Conservation (phyloP, 1,139 yeast genomes). For the Protomyces inundatus region DNA sequence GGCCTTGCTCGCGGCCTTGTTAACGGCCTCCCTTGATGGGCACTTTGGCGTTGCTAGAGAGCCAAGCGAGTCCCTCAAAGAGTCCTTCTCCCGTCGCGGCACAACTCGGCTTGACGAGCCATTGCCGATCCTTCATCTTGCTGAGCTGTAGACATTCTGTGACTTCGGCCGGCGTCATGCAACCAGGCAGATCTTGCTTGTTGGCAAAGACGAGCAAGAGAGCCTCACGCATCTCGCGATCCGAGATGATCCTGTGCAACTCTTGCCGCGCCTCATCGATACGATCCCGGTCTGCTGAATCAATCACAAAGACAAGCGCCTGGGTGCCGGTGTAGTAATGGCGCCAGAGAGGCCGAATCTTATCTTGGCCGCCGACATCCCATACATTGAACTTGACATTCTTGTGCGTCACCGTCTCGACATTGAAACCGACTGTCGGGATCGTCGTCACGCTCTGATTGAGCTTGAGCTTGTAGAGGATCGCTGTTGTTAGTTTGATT, state of each 20-base stretch:
- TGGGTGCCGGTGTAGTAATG: conserved; percentile 92
- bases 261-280: conserved; percentile 75
- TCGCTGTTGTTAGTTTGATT: conserved; percentile 38
- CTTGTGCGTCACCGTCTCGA: conserved; percentile 83
- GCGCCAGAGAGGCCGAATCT: conserved; percentile 88
- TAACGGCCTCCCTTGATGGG: conserved; percentile 13
- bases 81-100: conserved; percentile 90
- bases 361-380: conserved; percentile 96
- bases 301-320: conserved; percentile 89
- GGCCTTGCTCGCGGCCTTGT: background rate
- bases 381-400: conserved; percentile 88
- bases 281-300: conserved; percentile 66
- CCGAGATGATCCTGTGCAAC: conserved; percentile 66
- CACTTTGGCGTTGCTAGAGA: conserved; percentile 13
- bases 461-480: conserved; percentile 64
- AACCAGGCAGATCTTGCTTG: conserved; percentile 79
- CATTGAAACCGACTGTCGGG: conserved; percentile 93
- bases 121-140: conserved; percentile 78
- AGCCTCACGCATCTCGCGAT: conserved; percentile 75
- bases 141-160: conserved; percentile 79
- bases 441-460: conserved; percentile 76
- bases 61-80: conserved; percentile 61
- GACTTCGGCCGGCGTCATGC: conserved; percentile 85
- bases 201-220: conserved; percentile 80
- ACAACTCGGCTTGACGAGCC: conserved; percentile 86